Percentiles rank a stretch among this genome's conserved stretches.
Conservation (phyloP, 2,329 filamentous ascomycete species). For the Annulohypoxylon truncatum region DNA sequence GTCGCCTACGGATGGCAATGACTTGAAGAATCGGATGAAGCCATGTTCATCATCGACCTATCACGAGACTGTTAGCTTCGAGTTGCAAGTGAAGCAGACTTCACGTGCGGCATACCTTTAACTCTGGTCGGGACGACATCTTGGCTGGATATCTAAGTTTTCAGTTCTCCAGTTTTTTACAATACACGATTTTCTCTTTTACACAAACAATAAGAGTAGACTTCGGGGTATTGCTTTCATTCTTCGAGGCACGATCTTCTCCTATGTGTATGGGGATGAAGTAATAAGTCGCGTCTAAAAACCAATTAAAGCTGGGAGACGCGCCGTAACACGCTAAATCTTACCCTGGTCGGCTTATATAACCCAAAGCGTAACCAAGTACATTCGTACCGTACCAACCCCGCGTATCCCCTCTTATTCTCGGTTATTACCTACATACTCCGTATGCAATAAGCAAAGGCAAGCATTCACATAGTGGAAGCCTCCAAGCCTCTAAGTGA, state of each 20-base stretch:
- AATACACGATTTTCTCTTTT: neutral
- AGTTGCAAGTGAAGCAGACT: neutral
- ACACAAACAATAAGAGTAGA: neutral
- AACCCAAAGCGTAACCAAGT: neutral
- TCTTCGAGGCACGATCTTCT: constrained; percentile 2
- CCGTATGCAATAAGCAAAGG: neutral
- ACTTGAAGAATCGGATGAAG: constrained; percentile 96
- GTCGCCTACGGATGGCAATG: constrained; percentile 75
- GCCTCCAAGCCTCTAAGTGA: no score
- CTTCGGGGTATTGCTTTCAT: constrained; percentile 6
- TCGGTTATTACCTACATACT: neutral
- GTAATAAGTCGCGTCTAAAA: constrained; percentile 41
- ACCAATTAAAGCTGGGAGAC: constrained; percentile 48
- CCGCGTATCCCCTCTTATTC: neutral
- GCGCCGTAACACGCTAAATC: constrained; percentile 46
- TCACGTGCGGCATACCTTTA: constrained; percentile 54
- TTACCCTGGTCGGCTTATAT: constrained; percentile 5
- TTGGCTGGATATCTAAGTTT: constrained; percentile 15
- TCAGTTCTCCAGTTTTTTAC: neutral
- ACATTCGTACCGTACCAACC: neutral
- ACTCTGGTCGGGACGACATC: constrained; percentile 67
- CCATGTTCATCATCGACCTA: constrained; percentile 96
- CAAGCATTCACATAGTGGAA: neutral
- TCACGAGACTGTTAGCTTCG: neutral
- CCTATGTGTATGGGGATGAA: constrained; percentile 8